Percentiles rank a stretch among this genome's conserved stretches.
phyloP scores from a whole-genome alignment of 192 early-diverging fungal species.

The Pilobolus umbonatus region DNA sequence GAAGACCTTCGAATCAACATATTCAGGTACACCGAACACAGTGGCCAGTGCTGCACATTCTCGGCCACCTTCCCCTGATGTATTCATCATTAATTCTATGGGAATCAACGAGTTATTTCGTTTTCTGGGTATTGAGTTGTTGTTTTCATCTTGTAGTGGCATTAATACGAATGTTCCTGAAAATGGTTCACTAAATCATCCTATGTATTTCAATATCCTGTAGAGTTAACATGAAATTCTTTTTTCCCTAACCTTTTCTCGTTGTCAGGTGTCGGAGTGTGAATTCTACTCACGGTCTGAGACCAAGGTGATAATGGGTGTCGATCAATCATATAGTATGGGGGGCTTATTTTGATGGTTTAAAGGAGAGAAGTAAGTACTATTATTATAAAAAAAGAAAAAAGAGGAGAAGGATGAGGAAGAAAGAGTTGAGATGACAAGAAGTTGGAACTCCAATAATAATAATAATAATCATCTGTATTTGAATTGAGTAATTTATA shows the following conservation, averaged over 20 bases:
- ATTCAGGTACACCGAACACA: constrained; percentile 32
- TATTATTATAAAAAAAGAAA: not conserved
- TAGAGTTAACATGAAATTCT: not conserved
- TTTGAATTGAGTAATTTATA: not conserved
- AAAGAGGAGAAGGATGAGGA: not conserved
- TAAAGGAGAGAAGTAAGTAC: not conserved
- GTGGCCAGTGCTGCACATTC: constrained; percentile 32
- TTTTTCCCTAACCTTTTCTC: not conserved
- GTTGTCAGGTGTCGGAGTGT: constrained; percentile 2
- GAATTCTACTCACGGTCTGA: constrained; percentile 11
- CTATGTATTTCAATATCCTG: not conserved
- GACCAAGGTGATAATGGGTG: constrained; percentile 5
- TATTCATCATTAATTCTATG: constrained; percentile 11
- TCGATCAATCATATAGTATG: not conserved
- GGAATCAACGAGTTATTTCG: constrained; percentile 15
- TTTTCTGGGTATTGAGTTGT: constrained; percentile 3
- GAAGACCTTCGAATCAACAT: constrained; percentile 23
- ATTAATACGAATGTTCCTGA: not conserved
- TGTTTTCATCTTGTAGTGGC: constrained; percentile 11
- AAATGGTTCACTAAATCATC: not conserved
- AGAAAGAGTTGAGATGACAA: not conserved
- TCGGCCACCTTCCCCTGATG: constrained; percentile 12
- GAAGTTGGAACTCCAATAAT: too few species aligned
- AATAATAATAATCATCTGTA: not conserved
- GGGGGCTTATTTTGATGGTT: not conserved